Conservation (phyloP, 768 basidiomycete species). For the Gyrodon lividus region DNA sequence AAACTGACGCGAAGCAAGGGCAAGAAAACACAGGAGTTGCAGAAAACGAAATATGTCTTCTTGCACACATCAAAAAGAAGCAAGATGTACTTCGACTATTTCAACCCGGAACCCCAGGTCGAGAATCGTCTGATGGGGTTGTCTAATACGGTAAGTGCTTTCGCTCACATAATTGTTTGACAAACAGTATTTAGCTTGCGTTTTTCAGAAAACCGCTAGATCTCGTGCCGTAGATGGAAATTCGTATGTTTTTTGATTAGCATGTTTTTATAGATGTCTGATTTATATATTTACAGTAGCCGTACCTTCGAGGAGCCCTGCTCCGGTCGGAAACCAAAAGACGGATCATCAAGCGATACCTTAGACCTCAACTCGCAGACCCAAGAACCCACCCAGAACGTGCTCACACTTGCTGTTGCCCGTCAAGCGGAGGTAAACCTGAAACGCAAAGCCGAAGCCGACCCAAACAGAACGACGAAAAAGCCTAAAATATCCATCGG, state of each 20-base stretch:
- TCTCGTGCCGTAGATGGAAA: conserved; percentile 10
- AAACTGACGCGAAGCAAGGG: conserved; percentile 43
- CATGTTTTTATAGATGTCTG: neutral
- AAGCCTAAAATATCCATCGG: conserved; percentile 74
- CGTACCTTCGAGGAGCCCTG: neutral
- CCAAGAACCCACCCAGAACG: conserved; percentile 39
- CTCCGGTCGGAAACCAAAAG: neutral
- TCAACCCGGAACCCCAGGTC: conserved; percentile 56
- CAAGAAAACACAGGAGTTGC: conserved; percentile 43
- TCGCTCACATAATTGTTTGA: neutral
- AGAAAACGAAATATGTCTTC: conserved; percentile 60
- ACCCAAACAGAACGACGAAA: conserved; percentile 37
- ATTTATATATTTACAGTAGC: conserved; percentile 5
- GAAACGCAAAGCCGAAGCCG: conserved; percentile 34
- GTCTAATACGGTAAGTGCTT: conserved; percentile 48
- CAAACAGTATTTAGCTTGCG: conserved; percentile 1
- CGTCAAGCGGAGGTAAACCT: conserved; percentile 23
- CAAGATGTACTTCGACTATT: conserved; percentile 62
- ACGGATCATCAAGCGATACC: neutral
- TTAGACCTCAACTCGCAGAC: conserved; percentile 35
- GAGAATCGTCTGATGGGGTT: conserved; percentile 65
- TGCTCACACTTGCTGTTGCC: conserved; percentile 11
- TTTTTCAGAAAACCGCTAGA: conserved; percentile 8
- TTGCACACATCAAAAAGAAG: conserved; percentile 45
- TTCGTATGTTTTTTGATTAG: conserved; percentile 6